Evolutionary conservation across 2,329 filamentous ascomycete genomes (phyloP).

Genomic region (Ciborinia camelliae): DNA sequence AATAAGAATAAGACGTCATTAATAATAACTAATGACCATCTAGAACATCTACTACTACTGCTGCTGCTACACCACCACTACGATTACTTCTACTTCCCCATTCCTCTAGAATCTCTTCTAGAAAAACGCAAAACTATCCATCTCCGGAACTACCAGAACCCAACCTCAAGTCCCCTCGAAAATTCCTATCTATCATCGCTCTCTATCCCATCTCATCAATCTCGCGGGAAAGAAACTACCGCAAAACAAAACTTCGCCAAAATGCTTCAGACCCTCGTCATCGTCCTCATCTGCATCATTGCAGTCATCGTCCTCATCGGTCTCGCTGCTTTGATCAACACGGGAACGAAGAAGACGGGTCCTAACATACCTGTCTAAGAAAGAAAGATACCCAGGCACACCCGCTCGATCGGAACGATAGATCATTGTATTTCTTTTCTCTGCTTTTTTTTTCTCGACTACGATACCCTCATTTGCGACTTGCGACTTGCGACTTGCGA

Average conservation of each 20-base stretch:
- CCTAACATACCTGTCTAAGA: slow-evolving; percentile 4
- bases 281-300: slow-evolving; percentile 5
- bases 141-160: not conserved
- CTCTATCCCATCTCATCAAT: not conserved
- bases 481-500: too few relatives aligned
- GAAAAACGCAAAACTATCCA: not conserved
- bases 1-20: not conserved
- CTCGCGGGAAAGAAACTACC: too few relatives aligned
- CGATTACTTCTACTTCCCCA: too few relatives aligned
- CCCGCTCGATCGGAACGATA: too few relatives aligned
- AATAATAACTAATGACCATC: not conserved
- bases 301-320: not conserved
- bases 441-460: too few relatives aligned
- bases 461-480: too few relatives aligned
- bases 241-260: not conserved
- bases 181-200: not conserved
- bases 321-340: slow-evolving; percentile 10
- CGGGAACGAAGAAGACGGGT: not conserved
- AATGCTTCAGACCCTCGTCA: slow-evolving; percentile 11
- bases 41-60: slow-evolving; percentile 9
- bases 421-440: too few relatives aligned
- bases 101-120: not conserved
- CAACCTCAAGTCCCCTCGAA: not conserved
- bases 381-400: too few relatives aligned
- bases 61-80: too few relatives aligned